A percentile compares a stretch with the other conserved stretches of the same genome.
phyloP scores from a whole-genome alignment of 495 filamentous ascomycete species.

The Daldinia grandis region DNA sequence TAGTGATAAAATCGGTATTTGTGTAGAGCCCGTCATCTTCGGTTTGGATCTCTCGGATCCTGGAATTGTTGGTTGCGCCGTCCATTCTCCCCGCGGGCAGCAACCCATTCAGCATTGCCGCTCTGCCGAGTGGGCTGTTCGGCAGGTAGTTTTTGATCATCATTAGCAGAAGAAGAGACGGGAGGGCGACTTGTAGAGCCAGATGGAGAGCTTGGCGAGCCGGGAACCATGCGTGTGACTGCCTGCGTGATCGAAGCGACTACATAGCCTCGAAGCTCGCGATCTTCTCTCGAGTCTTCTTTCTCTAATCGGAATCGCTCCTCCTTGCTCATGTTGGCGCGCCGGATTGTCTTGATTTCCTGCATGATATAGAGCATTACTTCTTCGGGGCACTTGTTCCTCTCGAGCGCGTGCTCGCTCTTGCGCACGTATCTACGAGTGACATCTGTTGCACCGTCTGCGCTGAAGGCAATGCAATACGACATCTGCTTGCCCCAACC shows the following conservation, averaged over 20 bases:
- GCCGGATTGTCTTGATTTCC: conserved; percentile 85
- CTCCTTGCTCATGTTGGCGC: conserved; percentile 79
- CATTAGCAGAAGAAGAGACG: conserved; percentile 39
- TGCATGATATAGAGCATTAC: conserved; percentile 87
- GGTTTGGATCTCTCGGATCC: conserved; percentile 46
- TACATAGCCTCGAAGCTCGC: conserved; percentile 80
- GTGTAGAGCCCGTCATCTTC: conserved; percentile 14
- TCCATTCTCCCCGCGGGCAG: conserved; percentile 64
- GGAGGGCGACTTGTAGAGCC: conserved; percentile 32
- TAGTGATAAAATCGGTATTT: neutral
- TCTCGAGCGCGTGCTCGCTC: conserved; percentile 72
- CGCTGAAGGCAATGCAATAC: conserved; percentile 96
- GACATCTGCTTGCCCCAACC: conserved; percentile 95
- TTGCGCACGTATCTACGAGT: conserved; percentile 95
- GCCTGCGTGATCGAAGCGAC: conserved; percentile 73
- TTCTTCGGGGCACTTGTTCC: conserved; percentile 82
- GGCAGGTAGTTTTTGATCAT: conserved; percentile 61
- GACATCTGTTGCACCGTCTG: conserved; percentile 94
- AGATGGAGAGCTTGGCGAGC: conserved; percentile 31
- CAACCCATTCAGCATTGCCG: conserved; percentile 71
- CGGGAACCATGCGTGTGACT: conserved; percentile 57
- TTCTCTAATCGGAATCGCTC: conserved; percentile 82
- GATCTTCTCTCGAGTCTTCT: conserved; percentile 87
- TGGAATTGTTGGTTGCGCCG: conserved; percentile 50
- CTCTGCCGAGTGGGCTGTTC: conserved; percentile 67